Conservation (phyloP, 2,329 filamentous ascomycete genomes). For the Pseudocercospora eumusae region DNA sequence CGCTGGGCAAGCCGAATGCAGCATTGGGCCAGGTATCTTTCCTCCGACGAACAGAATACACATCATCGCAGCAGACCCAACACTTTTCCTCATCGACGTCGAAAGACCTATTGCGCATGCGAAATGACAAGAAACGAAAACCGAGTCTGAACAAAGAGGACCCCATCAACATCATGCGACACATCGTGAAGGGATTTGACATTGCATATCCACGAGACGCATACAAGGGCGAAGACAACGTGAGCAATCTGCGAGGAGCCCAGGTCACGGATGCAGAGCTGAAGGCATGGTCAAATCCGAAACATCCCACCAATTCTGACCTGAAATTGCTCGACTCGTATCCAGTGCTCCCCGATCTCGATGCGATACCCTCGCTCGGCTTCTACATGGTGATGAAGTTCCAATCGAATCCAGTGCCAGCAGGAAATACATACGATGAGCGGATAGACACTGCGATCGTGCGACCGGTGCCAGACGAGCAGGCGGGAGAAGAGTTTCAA, state of each 20-base stretch:
- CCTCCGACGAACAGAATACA: conserved; percentile 94
- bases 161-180: conserved; percentile 61
- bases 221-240: conserved; percentile 67
- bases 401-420: conserved; percentile 58
- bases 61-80: conserved; percentile 58
- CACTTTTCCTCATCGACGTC: conserved; percentile 57
- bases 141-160: conserved; percentile 55
- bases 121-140: conserved; percentile 45
- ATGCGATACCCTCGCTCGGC: conserved; percentile 60
- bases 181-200: conserved; percentile 65
- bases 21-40: conserved; percentile 83
- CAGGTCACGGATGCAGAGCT: conserved; percentile 56
- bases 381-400: conserved; percentile 64
- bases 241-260: conserved; percentile 56
- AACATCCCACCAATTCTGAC: conserved; percentile 60
- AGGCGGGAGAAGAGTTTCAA: conserved; percentile 53
- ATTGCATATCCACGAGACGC: conserved; percentile 64
- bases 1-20: conserved; percentile 79
- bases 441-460: conserved; percentile 62
- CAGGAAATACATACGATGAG: conserved; percentile 54
- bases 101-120: conserved; percentile 51
- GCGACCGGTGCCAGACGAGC: conserved; percentile 51
- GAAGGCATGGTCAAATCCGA: conserved; percentile 61
- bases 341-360: conserved; percentile 62
- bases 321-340: conserved; percentile 61